These are phyloP conservation scores for Coemansia sp. DNA, from an alignment of 192 early-diverging fungal genomes.

Conservation along the genomic window DNA sequence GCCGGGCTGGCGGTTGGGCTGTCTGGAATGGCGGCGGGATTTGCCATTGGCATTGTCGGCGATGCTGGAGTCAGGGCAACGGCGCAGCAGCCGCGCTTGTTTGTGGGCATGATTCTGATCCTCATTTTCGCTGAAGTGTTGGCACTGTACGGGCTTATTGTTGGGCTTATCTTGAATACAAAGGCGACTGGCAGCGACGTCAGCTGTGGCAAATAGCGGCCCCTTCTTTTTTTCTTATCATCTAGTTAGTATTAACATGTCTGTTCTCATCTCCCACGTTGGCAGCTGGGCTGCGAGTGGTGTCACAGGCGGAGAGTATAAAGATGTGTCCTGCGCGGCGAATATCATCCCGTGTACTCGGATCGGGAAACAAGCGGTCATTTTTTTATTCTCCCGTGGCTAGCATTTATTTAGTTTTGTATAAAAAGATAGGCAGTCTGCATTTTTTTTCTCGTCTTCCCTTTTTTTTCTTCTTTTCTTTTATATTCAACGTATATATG, in stretches of 20 bases:
- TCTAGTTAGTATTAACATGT: neutral
- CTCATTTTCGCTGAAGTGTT: slow-evolving; percentile 89
- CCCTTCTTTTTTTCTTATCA: neutral
- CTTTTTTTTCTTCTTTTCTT: neutral
- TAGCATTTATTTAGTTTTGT: no score
- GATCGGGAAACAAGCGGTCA: no score
- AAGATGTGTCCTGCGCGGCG: no score
- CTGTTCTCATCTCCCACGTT: neutral
- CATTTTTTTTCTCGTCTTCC: neutral
- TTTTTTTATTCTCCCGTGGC: no score
- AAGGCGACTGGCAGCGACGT: slow-evolving; percentile 58
- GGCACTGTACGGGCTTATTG: slow-evolving; percentile 83
- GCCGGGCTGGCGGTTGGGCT: slow-evolving; percentile 80
- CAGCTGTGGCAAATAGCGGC: slow-evolving; percentile 45
- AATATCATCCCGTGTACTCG: no score
- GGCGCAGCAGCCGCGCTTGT: slow-evolving; percentile 75
- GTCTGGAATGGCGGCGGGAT: slow-evolving; percentile 82
- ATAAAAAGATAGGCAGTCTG: no score
- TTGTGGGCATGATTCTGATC: slow-evolving; percentile 84
- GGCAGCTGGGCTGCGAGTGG: no score
- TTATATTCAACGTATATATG: neutral
- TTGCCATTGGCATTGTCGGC: slow-evolving; percentile 88
- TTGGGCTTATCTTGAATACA: slow-evolving; percentile 81
- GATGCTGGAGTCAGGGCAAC: slow-evolving; percentile 83
- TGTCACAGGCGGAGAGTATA: no score